phyloP scores from a whole-genome alignment of 2,329 filamentous ascomycete species.

The Fusarium foetens region DNA sequence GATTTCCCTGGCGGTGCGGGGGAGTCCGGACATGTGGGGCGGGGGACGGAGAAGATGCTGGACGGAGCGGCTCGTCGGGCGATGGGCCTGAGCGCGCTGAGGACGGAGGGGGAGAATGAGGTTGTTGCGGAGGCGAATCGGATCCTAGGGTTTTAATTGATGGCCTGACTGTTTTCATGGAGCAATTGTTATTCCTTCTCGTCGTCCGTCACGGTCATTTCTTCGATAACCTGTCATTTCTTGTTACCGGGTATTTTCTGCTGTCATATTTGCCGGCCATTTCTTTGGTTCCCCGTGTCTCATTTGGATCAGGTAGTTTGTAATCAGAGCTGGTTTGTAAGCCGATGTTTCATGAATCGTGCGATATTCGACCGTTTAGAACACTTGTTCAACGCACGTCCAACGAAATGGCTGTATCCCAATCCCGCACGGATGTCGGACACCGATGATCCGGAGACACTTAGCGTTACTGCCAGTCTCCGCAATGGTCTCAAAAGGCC shows the following conservation, averaged over 20 bases:
- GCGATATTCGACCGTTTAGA: neutral
- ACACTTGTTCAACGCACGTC: neutral
- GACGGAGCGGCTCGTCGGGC: conserved; percentile 52
- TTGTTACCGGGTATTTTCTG: too few species aligned
- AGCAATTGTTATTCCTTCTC: too few species aligned
- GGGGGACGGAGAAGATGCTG: conserved; percentile 55
- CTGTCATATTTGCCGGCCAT: neutral
- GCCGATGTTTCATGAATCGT: neutral
- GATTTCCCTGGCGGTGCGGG: conserved; percentile 79
- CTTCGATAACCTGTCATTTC: neutral
- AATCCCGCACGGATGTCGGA: neutral
- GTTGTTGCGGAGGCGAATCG: conserved; percentile 55
- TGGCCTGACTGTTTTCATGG: too few species aligned
- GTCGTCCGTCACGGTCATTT: neutral
- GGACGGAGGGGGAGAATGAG: conserved; percentile 40
- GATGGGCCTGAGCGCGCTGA: conserved; percentile 50
- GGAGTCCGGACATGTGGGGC: conserved; percentile 64
- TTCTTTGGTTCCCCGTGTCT: neutral
- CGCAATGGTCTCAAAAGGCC: neutral
- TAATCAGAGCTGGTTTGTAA: conserved; percentile 14
- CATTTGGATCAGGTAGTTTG: neutral
- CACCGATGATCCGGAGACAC: neutral
- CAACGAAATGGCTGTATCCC: neutral
- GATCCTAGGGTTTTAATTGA: conserved; percentile 54
- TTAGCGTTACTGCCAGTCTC: neutral